phyloP scores from a whole-genome alignment of 306 rosid species.

The Pueraria montana region DNA sequence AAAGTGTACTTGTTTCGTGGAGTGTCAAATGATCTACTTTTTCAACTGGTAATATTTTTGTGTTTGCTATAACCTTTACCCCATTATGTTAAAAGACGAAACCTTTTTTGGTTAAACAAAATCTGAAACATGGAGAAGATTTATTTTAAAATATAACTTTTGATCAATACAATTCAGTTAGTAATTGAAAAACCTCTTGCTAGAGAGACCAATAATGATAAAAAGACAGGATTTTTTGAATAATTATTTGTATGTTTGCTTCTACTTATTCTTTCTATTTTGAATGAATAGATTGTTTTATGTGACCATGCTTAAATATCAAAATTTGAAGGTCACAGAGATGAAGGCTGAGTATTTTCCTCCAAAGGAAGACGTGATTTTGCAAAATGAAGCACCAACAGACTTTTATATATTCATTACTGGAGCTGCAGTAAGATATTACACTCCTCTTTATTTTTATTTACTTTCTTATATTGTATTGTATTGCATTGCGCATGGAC shows the following conservation, averaged over 20 bases:
- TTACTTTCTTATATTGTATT: neutral
- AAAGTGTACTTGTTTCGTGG: conserved; percentile 77
- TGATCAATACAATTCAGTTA: neutral
- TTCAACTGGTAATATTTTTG: conserved; percentile 75
- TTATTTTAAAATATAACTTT: neutral
- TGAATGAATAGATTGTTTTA: conserved; percentile 14
- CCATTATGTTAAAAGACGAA: neutral
- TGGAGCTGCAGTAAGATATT: conserved; percentile 71
- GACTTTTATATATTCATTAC: conserved; percentile 74
- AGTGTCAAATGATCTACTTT: conserved; percentile 78
- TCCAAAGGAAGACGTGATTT: conserved; percentile 85
- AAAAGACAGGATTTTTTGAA: neutral
- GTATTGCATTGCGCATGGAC: neutral
- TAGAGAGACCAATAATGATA: neutral
- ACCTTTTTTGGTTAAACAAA: neutral
- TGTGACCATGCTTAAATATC: conserved; percentile 20
- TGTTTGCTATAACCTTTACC: neutral
- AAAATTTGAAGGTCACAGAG: conserved; percentile 72
- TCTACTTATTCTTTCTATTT: neutral
- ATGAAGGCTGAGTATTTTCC: conserved; percentile 93
- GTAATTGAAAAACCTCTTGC: neutral
- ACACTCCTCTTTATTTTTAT: conserved; percentile 25
- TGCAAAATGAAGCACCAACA: conserved; percentile 90
- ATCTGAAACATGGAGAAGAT: neutral
- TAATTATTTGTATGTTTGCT: neutral